Base-by-base conservation (phyloP, 305 asterid genomes). In the Striga hermonthica region DNA sequence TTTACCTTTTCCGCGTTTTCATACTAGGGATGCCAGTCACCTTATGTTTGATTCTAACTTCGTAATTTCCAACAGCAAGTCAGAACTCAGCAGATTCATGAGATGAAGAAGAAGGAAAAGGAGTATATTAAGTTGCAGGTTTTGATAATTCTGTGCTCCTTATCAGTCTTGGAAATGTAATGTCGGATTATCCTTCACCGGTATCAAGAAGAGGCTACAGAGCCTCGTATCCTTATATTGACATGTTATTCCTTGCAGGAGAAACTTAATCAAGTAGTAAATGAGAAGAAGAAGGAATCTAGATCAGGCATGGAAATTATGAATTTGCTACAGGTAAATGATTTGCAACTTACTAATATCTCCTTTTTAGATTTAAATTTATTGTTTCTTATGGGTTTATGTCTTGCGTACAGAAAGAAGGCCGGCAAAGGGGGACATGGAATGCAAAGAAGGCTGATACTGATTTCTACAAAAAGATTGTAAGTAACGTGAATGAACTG, bases 401-500 rank as follows among this genome's bases (percentile, higher is more conserved):
- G 47, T 72, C 70, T 14, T 78, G 63, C 58, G 65, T 50, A 81
- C 62, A 90, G 99, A 93, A 93, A 93, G 97, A 93, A 82, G 97
- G 97, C 78, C 78, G 96, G 70, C 97, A 90, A 70, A 96, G 99
- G 60, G 99, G 99, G 73, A 93, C 96, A 53, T 93, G 99, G 97
- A 90, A 80, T 58, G 89, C 83, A 57, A 93, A 90, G 80, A 90
- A 93, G 78, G 76, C 96, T 64, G 99, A 93, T 72, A 82, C 69
- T 68, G 99, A 93, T 78, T 93, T 93, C 76, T 88, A 90, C 68
- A 93, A 93, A 70, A 90, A 83, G 79, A 88, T 93, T 77, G 97
- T 89, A 75, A 78, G 96, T 70, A 59, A 31, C 68, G 48, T 50
- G 63, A 68, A 71, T 62, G 70, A 64, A 66, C 66, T 62, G 60